Evolutionary conservation across 2,329 filamentous ascomycete genomes (phyloP), one percentile per base, ranked within the genome.

Genomic region (Aspergillus nomiae): DNA sequence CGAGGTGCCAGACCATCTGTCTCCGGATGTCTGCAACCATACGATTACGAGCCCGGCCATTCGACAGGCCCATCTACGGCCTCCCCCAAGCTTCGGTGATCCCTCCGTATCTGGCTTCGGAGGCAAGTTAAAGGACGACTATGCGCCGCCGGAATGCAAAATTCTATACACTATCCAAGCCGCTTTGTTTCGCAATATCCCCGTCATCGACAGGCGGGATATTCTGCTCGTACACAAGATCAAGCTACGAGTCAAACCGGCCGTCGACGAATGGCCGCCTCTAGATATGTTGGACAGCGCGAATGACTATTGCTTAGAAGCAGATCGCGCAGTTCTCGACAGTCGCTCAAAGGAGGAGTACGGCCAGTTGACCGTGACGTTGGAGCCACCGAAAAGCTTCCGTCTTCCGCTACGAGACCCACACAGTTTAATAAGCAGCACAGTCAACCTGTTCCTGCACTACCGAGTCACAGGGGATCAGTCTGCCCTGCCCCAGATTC

Each of bases 31-130:
- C 2, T 65, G 63, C 43, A 51, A 56, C 3, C 61, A 65, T 38
- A 43, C 1, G 5, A 46, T 51, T 14, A 24, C 58, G 11, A 43
- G 60, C 26, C 61, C 61, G 3, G 50, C 61, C 4, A 55, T 65
- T 24, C 63, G 63, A 30, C 58, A 51, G 53, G 59, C 60, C 19
- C 66, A 68, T 50, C 61, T 68, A 12, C 66, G 65, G 30, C 62
- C 60, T 10, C 65, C 66, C 14, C 66, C 66, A 21, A 67, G 65
- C 51, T 65, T 65, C 46, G 66, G 66, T 8, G 65, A 64, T 41
- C 58, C 66, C 11, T 62, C 51, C 12, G 56, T 68, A 36, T 57
- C 66, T 28, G 65, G 66, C 0, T 60, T 67, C 14, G 66, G 66
- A 38, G 66, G 66, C 19, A 65, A 63, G 50, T 56, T 68, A 5